Percentiles rank a stretch among this genome's conserved stretches.
These are phyloP conservation scores for Coemansia sp. DNA, from an alignment of 192 early-diverging fungal species.

Conservation along the genomic window DNA sequence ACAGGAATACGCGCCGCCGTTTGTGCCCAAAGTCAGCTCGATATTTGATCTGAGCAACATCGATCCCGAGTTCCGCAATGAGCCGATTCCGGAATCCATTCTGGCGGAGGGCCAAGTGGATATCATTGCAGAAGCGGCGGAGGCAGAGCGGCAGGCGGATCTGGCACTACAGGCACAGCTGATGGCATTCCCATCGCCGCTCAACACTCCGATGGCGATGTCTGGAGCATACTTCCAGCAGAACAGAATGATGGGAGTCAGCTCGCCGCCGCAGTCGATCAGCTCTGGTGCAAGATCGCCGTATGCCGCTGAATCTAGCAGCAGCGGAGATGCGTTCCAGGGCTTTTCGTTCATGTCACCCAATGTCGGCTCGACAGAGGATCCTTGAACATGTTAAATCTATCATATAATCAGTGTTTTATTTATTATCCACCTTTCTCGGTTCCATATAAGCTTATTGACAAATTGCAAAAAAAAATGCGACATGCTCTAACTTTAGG, in stretches of 20 bases:
- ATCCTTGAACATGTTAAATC: conserved; percentile 10
- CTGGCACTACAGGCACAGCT: conserved; percentile 26
- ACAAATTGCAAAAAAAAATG: background rate
- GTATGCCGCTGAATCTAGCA: conserved; percentile 5
- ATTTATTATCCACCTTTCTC: background rate
- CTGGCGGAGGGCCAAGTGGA: conserved; percentile 24
- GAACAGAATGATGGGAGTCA: conserved; percentile 18
- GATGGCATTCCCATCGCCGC: conserved; percentile 24
- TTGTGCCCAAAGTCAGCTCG: conserved; percentile 59
- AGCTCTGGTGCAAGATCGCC: conserved; percentile 17
- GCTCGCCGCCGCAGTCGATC: conserved; percentile 26
- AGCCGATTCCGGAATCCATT: conserved; percentile 34
- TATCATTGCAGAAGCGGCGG: conserved; percentile 17
- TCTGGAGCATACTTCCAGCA: conserved; percentile 31
- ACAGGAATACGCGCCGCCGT: conserved; percentile 60
- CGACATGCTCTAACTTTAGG: too few relatives aligned
- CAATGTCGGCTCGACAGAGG: conserved; percentile 38
- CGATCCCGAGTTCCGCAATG: conserved; percentile 47
- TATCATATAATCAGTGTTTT: conserved; percentile 1
- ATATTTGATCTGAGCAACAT: conserved; percentile 42
- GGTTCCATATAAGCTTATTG: background rate
- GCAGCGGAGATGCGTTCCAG: conserved; percentile 41
- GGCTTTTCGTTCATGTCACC: conserved; percentile 56
- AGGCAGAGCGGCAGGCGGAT: conserved; percentile 29
- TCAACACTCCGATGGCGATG: conserved; percentile 9